Conservation (phyloP, 805 yeast genomes). For the Hanseniaspora nectarophila region DNA sequence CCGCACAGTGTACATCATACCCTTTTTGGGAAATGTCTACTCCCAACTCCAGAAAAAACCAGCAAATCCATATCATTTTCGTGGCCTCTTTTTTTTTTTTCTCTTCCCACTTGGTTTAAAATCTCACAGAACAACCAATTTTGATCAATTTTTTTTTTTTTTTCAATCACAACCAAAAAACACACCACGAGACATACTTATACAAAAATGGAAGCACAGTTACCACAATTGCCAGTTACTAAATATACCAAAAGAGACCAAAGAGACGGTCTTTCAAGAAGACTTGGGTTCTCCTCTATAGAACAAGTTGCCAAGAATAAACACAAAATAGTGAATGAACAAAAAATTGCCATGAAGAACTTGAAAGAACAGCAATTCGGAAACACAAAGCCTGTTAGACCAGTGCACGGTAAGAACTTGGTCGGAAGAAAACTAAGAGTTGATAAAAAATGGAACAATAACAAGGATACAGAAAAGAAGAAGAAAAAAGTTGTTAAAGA, state of each 20-base stretch:
- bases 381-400: neutral
- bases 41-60: too few species aligned
- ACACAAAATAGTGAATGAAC: constrained; percentile 8
- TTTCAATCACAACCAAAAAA: too few species aligned
- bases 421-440: neutral
- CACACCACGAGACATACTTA: neutral
- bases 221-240: neutral
- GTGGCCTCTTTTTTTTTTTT: too few species aligned
- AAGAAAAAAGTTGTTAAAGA: neutral
- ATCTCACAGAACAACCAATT: too few species aligned
- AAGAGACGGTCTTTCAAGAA: constrained; percentile 13
- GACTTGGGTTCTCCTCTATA: constrained; percentile 12
- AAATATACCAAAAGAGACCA: constrained; percentile 6
- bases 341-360: neutral
- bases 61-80: too few species aligned
- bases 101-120: too few species aligned
- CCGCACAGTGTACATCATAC: too few species aligned
- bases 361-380: neutral
- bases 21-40: too few species aligned
- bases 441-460: constrained; percentile 1
- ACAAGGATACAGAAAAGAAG: neutral
- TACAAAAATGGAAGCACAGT: neutral
- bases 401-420: constrained; percentile 1
- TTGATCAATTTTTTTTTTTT: too few species aligned
- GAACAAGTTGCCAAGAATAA: constrained; percentile 7